A percentile compares a stretch with the other conserved stretches of the same genome.
Conservation (phyloP, 257 asterid species). For the Paraleonurus japonicus region DNA sequence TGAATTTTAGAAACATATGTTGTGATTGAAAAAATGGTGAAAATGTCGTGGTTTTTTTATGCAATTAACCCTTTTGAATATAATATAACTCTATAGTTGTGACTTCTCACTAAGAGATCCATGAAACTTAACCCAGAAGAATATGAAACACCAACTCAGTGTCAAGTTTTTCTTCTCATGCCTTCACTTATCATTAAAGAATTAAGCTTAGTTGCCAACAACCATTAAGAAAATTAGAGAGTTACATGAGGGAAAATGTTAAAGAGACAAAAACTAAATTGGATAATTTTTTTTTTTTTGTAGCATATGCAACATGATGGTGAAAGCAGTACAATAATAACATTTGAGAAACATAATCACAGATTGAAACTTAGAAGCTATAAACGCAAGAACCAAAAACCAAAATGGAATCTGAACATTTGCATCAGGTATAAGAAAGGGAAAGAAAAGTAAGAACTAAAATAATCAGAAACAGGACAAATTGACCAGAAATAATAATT, state of each 20-base stretch:
- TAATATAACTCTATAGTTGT: too few relatives aligned
- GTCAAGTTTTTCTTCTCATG: neutral
- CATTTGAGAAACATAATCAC: neutral
- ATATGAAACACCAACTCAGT: neutral
- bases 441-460: neutral
- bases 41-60: too few relatives aligned
- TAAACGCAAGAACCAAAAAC: neutral
- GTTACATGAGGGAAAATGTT: slow-evolving; percentile 2
- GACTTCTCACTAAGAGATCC: slow-evolving; percentile 5
- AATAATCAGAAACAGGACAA: neutral
- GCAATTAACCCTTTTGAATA: too few relatives aligned
- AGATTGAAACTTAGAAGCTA: neutral
- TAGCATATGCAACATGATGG: slow-evolving; percentile 6
- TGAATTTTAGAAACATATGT: too few relatives aligned
- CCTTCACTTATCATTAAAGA: slow-evolving; percentile 9
- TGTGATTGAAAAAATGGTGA: too few relatives aligned
- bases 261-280: neutral
- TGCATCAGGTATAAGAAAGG: neutral
- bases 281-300: neutral
- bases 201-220: neutral
- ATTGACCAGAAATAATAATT: neutral
- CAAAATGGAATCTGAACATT: neutral
- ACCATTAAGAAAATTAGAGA: neutral
- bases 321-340: neutral
- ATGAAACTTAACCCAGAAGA: slow-evolving; percentile 3